A percentile compares a stretch with the other conserved stretches of the same genome.
Conservation (phyloP, 306 rosid genomes). For the Bauhinia variegata region DNA sequence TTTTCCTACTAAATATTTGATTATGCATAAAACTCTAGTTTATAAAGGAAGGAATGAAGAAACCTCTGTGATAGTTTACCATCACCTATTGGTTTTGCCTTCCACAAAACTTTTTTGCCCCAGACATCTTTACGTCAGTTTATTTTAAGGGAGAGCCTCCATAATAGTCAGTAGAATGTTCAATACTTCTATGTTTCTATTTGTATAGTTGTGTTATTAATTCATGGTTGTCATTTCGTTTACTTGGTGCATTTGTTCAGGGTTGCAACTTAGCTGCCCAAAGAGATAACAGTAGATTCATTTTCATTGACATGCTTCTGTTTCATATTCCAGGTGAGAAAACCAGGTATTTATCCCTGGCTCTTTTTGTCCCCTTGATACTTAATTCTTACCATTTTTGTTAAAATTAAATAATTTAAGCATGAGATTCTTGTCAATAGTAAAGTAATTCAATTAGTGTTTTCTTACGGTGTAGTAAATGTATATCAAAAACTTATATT, state of each 20-base stretch:
- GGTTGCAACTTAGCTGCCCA: conserved; percentile 90
- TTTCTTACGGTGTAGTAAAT: conserved; percentile 1
- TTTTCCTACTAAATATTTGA: neutral
- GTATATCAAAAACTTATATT: neutral
- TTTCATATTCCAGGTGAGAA: conserved; percentile 89
- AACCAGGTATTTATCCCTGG: conserved; percentile 30
- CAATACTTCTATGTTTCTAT: no score
- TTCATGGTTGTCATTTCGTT: no score
- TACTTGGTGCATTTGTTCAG: conserved; percentile 30
- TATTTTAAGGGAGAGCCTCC: no score
- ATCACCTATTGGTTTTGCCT: no score
- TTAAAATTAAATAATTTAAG: neutral
- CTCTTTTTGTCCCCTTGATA: conserved; percentile 17
- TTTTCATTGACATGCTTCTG: conserved; percentile 83
- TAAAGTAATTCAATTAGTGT: neutral
- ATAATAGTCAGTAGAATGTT: no score
- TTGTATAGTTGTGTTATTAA: no score
- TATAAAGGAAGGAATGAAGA: no score
- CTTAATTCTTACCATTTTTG: conserved; percentile 5
- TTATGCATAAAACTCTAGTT: neutral
- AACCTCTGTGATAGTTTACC: no score
- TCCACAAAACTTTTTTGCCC: no score
- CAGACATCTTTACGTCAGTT: no score
- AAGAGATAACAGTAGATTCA: conserved; percentile 64
- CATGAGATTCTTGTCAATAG: neutral